phyloP scores from a whole-genome alignment of 129 eudicot genomes.

The Daucus carota region DH1_v3.0 NC_030381.2:37587001-37587500 shows the following conservation, averaged over 20 bases:
- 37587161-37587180: constrained; percentile 59
- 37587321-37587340: constrained; percentile 87
- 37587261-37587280: constrained; percentile 93
- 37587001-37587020: constrained; percentile 59
- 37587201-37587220: constrained; percentile 93
- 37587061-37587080: background rate
- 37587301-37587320: constrained; percentile 71
- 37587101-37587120: constrained; percentile 7
- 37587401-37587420: constrained; percentile 55
- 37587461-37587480: constrained; percentile 90
- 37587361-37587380: constrained; percentile 46
- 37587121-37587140: background rate
- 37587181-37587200: constrained; percentile 97
- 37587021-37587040: constrained; percentile 14
- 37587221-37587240: constrained; percentile 70
- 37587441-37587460: constrained; percentile 95
- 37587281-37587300: constrained; percentile 86
- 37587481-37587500: constrained; percentile 84
- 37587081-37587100: background rate
- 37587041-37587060: no score
- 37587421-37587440: constrained; percentile 85
- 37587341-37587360: constrained; percentile 71
- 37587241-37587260: constrained; percentile 73
- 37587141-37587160: background rate
- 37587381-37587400: constrained; percentile 56